Conservation (phyloP, 352 stramenopile species). For the Peronospora tabacina region DNA sequence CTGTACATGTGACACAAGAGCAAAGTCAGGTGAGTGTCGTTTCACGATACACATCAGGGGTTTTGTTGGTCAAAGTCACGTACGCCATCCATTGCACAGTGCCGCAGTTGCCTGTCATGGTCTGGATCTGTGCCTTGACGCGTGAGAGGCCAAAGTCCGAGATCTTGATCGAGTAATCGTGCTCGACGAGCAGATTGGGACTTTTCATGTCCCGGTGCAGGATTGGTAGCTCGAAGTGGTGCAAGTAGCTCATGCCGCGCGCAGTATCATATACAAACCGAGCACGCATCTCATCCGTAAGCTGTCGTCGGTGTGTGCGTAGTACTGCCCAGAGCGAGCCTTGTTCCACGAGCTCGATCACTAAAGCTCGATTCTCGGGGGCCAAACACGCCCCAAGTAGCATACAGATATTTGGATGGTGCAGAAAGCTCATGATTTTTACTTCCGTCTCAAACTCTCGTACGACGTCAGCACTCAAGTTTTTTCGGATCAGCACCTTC, state of each 20-base stretch:
- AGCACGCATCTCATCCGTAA: conserved; percentile 37
- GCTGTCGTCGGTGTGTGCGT: conserved; percentile 34
- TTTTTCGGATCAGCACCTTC: conserved; percentile 68
- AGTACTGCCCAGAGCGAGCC: conserved; percentile 92
- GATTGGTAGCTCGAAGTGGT: conserved; percentile 80
- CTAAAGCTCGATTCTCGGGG: conserved; percentile 88
- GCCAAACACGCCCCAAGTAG: conserved; percentile 92
- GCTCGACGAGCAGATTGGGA: conserved; percentile 83
- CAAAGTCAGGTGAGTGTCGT: conserved; percentile 13
- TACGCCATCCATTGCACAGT: conserved; percentile 87
- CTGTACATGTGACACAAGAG: conserved; percentile 23
- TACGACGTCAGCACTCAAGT: conserved; percentile 58
- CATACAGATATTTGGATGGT: conserved; percentile 96
- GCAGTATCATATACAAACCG: conserved; percentile 72
- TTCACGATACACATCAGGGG: conserved; percentile 17
- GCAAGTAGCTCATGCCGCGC: conserved; percentile 84
- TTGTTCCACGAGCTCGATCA: conserved; percentile 91
- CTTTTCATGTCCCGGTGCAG: conserved; percentile 88
- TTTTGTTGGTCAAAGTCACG: conserved; percentile 15
- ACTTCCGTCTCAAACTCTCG: conserved; percentile 76
- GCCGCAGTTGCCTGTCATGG: conserved; percentile 89
- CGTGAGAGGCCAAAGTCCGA: conserved; percentile 87
- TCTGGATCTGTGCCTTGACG: conserved; percentile 89
- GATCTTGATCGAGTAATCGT: conserved; percentile 85
- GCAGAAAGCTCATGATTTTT: conserved; percentile 85